phyloP scores from a whole-genome alignment of 2,329 filamentous ascomycete genomes.

The Aspergillus amoenus region DNA sequence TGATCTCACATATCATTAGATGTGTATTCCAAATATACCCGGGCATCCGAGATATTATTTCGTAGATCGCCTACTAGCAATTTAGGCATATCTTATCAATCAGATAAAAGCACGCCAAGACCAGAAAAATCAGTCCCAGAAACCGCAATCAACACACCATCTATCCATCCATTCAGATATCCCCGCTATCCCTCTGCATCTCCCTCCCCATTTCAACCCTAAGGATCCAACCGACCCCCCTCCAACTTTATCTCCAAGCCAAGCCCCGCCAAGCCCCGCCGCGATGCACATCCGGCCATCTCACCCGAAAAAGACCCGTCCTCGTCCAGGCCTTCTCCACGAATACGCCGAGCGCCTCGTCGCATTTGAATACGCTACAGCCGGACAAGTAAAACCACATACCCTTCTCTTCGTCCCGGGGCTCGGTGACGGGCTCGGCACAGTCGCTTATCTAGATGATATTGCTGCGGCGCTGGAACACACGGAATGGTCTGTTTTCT shows the following conservation, averaged over 20 bases:
- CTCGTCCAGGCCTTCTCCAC: not conserved
- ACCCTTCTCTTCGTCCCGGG: slow-evolving; percentile 61
- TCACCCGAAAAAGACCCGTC: not conserved
- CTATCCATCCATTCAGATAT: no score
- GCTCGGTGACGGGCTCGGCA: slow-evolving; percentile 57
- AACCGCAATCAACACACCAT: no score
- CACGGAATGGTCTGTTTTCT: slow-evolving; percentile 54
- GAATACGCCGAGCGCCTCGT: slow-evolving; percentile 1
- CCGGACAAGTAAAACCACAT: slow-evolving; percentile 34
- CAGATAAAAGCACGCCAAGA: no score
- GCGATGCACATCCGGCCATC: not conserved
- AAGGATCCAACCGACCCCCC: no score
- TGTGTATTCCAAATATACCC: no score
- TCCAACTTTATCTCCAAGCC: not conserved
- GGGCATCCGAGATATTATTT: no score
- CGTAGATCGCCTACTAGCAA: no score
- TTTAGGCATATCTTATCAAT: no score
- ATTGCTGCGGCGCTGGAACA: slow-evolving; percentile 52
- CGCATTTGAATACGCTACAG: slow-evolving; percentile 1
- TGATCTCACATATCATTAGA: no score
- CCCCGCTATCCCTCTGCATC: not conserved
- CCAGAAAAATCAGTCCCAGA: no score
- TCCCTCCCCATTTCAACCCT: not conserved
- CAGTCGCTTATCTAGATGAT: slow-evolving; percentile 53
- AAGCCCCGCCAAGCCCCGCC: not conserved